Conservation (phyloP, 306 rosid genomes). For the Dalbergia cochinchinensis region DNA sequence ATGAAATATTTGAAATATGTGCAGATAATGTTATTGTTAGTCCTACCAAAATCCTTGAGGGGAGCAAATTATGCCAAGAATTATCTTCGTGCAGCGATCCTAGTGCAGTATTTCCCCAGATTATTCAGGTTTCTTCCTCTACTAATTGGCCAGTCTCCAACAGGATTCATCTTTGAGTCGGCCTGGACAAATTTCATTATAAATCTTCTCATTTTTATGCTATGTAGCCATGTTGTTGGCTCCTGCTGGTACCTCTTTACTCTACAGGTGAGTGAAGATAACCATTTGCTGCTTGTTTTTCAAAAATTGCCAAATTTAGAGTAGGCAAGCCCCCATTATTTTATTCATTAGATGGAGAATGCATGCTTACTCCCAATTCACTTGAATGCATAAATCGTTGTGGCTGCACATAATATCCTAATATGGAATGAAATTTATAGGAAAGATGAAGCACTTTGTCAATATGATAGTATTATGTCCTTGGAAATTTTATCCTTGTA, state of each 20-base stretch:
- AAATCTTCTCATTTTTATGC: slow-evolving; percentile 75
- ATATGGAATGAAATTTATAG: no score
- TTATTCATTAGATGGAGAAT: no score
- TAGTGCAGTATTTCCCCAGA: slow-evolving; percentile 69
- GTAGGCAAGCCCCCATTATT: no score
- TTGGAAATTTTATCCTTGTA: no score
- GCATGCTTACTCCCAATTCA: no score
- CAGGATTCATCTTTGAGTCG: slow-evolving; percentile 75
- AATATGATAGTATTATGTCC: no score
- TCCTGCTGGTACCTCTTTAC: slow-evolving; percentile 85
- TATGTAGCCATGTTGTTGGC: slow-evolving; percentile 78
- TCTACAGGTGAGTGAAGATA: slow-evolving; percentile 67
- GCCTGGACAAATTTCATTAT: slow-evolving; percentile 77
- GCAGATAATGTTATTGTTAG: slow-evolving; percentile 62
- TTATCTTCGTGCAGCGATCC: slow-evolving; percentile 62
- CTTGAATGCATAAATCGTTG: no score
- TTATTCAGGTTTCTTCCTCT: slow-evolving; percentile 69
- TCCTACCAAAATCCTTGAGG: slow-evolving; percentile 54
- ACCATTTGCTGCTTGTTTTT: not conserved
- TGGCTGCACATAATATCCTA: no score
- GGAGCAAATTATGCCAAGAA: slow-evolving; percentile 75
- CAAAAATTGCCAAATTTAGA: not conserved
- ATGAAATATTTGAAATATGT: slow-evolving; percentile 25
- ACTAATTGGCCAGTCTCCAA: slow-evolving; percentile 67
- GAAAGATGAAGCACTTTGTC: no score